Evolutionary conservation across 169 alveolate species (phyloP), one percentile per base, ranked within the genome.

Genomic region (Plasmodium cynomolgi): DNA sequence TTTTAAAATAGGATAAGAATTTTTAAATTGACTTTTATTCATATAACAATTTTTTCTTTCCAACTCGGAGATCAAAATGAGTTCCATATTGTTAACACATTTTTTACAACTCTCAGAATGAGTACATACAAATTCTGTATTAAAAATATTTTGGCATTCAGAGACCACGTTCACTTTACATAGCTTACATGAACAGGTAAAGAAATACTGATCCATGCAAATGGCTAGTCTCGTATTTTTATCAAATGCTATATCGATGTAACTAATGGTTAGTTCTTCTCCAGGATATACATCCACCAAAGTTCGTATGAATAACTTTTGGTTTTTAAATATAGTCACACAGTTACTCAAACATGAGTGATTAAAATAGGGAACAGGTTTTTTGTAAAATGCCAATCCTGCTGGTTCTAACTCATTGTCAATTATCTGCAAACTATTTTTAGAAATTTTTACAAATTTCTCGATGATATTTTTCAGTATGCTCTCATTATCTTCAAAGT

Each of bases 261-360:
- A 86, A 37, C 93, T 86, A 13, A 86, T 86, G 2, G 93, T 86
- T 47, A 86, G 81, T 31, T 86, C 93, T 68, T 86, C 93, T 15
- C 93, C 93, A 23, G 93, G 93, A 86, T 86, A 86, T 34, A 86
- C 62, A 86, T 86, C 93, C 72, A 86, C 41, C 81, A 86, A 56
- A 13, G 93, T 86, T 50, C 86, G 54, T 33, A 86, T 86, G 47
- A 31, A 86, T 13, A 86, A 3, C 71, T 77, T 86, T 15, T 86
- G 93, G 68, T 86, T 86, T 86, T 79, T 77, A 54, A 86, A 86
- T 33, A 86, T 79, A 47, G 93, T 86, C 11, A 86, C 73, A 86
- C 93, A 86, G 71, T 86, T 86, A 86, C 85, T 86, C 68, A 86
- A 86, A 54, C 93, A 86, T n/a, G 93, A 86, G 71, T 86, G 93